A percentile compares a stretch with the other conserved stretches of the same genome.
Conservation (phyloP, 345 rosid genomes). For the Psidium guajava region DNA sequence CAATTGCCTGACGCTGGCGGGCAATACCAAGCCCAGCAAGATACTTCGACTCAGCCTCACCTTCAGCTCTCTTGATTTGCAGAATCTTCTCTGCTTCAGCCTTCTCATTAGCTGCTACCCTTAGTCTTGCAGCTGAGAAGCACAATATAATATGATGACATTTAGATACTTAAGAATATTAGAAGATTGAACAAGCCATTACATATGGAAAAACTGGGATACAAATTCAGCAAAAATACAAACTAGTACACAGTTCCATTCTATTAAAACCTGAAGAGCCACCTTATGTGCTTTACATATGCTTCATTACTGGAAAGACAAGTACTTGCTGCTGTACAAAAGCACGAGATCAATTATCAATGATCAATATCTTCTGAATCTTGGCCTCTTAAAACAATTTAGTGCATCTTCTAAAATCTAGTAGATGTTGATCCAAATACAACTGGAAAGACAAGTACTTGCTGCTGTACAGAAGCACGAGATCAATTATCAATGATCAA, state of each 20-base stretch:
- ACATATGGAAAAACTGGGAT: not conserved
- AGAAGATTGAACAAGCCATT: not conserved
- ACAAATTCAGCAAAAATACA: not conserved
- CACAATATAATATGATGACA: not conserved
- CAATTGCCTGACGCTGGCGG: slow-evolving; percentile 17
- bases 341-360: not conserved
- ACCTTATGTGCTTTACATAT: not conserved
- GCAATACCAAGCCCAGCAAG: slow-evolving; percentile 19
- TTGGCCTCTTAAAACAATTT: not conserved
- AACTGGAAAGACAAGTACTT: not conserved
- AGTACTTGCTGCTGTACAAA: not conserved
- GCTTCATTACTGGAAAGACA: not conserved
- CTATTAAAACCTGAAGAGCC: not conserved
- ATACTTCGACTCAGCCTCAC: slow-evolving; percentile 16
- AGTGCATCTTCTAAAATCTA: not conserved
- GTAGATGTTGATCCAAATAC: not conserved
- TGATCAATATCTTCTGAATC: not conserved
- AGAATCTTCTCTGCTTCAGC: slow-evolving; percentile 19
- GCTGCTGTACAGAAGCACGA: not conserved
- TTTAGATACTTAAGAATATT: not conserved
- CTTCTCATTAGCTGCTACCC: slow-evolving; percentile 15
- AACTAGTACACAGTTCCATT: not conserved
- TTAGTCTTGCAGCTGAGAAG: slow-evolving; percentile 15
- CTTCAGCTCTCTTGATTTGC: slow-evolving; percentile 19
- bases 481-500: not conserved